Evolutionary conservation across 2,329 filamentous ascomycete genomes (phyloP), one percentile per base, ranked within the genome.

Genomic region (Blastomyces emzantsi): DNA sequence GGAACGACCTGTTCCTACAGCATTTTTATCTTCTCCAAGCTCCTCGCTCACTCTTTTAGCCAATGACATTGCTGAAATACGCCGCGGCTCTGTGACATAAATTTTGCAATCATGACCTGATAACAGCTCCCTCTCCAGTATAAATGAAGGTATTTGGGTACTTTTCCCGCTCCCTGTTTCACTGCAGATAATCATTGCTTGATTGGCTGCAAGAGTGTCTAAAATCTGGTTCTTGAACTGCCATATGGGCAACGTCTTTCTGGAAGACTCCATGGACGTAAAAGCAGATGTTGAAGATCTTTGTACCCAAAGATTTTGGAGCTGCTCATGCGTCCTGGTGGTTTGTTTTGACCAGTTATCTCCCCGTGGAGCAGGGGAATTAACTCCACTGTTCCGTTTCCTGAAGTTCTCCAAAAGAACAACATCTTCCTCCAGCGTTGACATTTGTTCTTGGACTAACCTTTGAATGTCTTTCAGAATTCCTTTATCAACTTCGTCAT

Each of bases 91-190:
- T 0, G 94, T 97, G 73, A 94, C 96, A 73, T 93, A 97, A 13
- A 99, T 87, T 71, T 96, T 97, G 77, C 92, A 97, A 5, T 85
- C 80, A 67, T 86, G 88, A 4, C 92, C 93, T 66, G 88, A 84
- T 2, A 86, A 84, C 60, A 99, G 83, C 71, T 97, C 88, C 70
- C 96, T 86, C 74, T 99, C 94, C 8, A 99, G 80, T 62, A 99
- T 85, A 72, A 95, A 97, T 0, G 92, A 88, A 5, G 94, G 94
- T n/a, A 97, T 89, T 71, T 99, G 94, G 0, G 94, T 99, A 75
- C 92, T 97, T 80, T 99, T 99, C 67, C 94, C 94, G 73, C 87
- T 97, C 69, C 94, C 94, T 2, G 94, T 99, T 77, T 99, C 94
- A 73, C 94, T 94, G 73, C 93, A 97, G 39, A 99, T 85, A 65